These are phyloP conservation scores for Pseudogymnoascus sp. DNA, from an alignment of 2,329 filamentous ascomycete genomes.

Conservation along the genomic window DNA sequence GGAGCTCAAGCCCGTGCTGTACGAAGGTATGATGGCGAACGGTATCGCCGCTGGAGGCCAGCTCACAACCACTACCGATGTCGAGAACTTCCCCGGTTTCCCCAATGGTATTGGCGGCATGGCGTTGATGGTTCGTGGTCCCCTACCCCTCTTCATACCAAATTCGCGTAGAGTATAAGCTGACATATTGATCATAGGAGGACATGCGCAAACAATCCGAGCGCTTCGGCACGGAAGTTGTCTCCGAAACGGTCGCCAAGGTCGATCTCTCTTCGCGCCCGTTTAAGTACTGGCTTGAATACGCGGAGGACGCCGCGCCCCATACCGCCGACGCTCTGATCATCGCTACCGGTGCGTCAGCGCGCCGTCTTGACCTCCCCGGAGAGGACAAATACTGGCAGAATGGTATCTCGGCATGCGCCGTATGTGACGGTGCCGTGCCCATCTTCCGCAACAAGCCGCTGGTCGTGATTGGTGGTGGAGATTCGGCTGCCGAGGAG, in stretches of 20 bases:
- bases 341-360: slow-evolving; percentile 90
- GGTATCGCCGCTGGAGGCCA: slow-evolving; percentile 94
- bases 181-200: slow-evolving; percentile 37
- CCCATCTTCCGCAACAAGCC: slow-evolving; percentile 97
- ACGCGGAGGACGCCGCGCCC: slow-evolving; percentile 65
- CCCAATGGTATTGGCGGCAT: slow-evolving; percentile 77
- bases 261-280: slow-evolving; percentile 77
- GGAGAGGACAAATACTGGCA: slow-evolving; percentile 98
- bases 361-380: slow-evolving; percentile 67
- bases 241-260: slow-evolving; percentile 84
- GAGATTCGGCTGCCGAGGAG: slow-evolving; percentile 95
- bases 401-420: slow-evolving; percentile 90
- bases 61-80: slow-evolving; percentile 94
- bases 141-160: not conserved
- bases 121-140: slow-evolving; percentile 58
- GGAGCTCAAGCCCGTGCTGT: slow-evolving; percentile 85
- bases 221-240: slow-evolving; percentile 84
- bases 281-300: slow-evolving; percentile 92
- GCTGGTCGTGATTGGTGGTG: slow-evolving; percentile 89
- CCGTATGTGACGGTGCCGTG: slow-evolving; percentile 92
- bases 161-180: not conserved
- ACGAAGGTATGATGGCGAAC: slow-evolving; percentile 96
- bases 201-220: slow-evolving; percentile 87
- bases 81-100: slow-evolving; percentile 98
- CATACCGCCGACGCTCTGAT: slow-evolving; percentile 90